Conservation (phyloP, 2,329 filamentous ascomycete genomes). For the Curvularia sp. region DNA sequence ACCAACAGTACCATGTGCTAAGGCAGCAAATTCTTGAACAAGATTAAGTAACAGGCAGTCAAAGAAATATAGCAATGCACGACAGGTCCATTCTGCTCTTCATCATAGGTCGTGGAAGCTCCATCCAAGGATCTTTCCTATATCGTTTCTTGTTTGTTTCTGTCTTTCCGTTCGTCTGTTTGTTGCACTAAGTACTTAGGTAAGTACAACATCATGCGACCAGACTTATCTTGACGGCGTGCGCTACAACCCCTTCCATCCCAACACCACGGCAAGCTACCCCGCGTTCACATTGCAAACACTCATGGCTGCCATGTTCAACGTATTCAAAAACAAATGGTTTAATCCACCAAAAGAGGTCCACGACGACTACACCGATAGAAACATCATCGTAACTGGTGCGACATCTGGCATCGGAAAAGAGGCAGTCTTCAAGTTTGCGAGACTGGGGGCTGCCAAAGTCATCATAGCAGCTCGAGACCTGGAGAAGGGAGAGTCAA, state of each 20-base stretch:
- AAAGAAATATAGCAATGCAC: neutral
- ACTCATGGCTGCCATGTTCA: slow-evolving; percentile 33
- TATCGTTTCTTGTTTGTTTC: slow-evolving; percentile 55
- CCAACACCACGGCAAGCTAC: neutral
- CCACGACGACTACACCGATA: slow-evolving; percentile 45
- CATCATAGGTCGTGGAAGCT: slow-evolving; percentile 1
- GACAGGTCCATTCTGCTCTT: neutral
- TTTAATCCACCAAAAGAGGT: slow-evolving; percentile 46
- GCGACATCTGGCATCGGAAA: slow-evolving; percentile 52
- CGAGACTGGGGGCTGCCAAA: slow-evolving; percentile 44
- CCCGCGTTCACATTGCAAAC: neutral
- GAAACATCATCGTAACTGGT: slow-evolving; percentile 57
- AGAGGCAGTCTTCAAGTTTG: slow-evolving; percentile 50
- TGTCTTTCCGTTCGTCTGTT: neutral
- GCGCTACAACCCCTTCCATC: neutral
- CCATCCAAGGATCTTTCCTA: neutral
- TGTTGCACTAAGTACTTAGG: too few species aligned
- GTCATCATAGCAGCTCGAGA: slow-evolving; percentile 52
- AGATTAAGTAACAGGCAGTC: neutral
- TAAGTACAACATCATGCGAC: neutral
- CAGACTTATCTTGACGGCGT: neutral
- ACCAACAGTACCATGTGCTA: neutral
- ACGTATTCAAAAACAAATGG: slow-evolving; percentile 45
- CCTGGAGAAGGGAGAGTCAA: slow-evolving; percentile 46
- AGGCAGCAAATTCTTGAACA: neutral